Base-by-base conservation (phyloP, 2,329 filamentous ascomycete genomes). In the Claviceps citrina region DNA sequence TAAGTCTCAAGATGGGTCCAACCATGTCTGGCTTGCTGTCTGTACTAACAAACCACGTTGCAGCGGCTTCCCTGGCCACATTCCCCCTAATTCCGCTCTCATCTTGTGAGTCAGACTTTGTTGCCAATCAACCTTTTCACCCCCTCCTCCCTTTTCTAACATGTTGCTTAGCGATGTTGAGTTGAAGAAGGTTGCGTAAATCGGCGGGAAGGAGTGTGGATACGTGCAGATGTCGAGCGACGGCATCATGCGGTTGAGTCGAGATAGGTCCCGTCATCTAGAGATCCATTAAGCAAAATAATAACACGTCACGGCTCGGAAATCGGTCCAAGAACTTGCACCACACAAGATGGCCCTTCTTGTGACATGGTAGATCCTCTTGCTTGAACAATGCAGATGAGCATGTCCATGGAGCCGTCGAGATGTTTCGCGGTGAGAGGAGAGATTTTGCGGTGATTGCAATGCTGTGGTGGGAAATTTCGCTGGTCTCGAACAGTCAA, bases 21-120 rank as follows among this genome's bases (percentile, higher is more conserved):
- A 25, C 34, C 19, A 15, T 38, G 28, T 24, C 19, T 39, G 19
- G 20, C 8, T 31, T 16, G 9, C 15, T 16, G 13, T 10, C 16
- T 15, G n/a, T 13, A 36, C 41, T 39, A 15, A 43, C 32, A 24
- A 19, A 6, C 9, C 19, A 10, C 18, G n/a, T 44, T 46, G 44
- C 47, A 86, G 82, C 51, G 85, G 84, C 41, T 91, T 87, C 66
- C 76, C 81, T 26, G 78, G 76, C 42, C 67, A 78, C 53, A 93
- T 93, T 47, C 85, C 85, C 45, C 62, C 38, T 6, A 31, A 40
- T 27, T 12, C 38, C 13, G 12, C 18, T 8, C 38, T 40, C 19
- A 33, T 44, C 20, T 44, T 44, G 43, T 44, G 20, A 35, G 33
- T 35, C 8, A n/a, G 10, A 25, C 15, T 10, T 26, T 4, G 6